These are phyloP conservation scores for Trypanosoma grayi DNA, from an alignment of 208 protist species.

Conservation along the genomic window DNA sequence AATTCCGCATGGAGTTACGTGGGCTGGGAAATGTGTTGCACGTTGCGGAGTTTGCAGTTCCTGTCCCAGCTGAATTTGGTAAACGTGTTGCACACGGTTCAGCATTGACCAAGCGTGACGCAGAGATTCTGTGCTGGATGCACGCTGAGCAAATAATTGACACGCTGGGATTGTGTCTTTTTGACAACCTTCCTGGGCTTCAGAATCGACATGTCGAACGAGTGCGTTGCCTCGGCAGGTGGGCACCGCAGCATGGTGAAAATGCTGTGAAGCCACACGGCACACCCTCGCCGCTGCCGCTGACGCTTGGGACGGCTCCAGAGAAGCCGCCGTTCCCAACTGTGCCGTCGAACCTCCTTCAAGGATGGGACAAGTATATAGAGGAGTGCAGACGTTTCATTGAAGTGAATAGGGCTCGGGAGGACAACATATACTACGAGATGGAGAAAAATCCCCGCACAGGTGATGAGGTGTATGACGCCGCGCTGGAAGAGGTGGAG, in stretches of 20 bases:
- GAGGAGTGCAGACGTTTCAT: conserved; percentile 65
- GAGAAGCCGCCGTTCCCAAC: conserved; percentile 24
- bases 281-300: conserved; percentile 25
- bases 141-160: conserved; percentile 86
- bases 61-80: conserved; percentile 32
- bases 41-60: conserved; percentile 39
- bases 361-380: conserved; percentile 63
- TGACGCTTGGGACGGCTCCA: conserved; percentile 18
- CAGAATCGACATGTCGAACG: conserved; percentile 69
- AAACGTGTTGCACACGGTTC: conserved; percentile 32
- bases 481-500: conserved; percentile 60
- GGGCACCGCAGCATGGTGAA: conserved; percentile 26
- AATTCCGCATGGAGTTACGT: conserved; percentile 31
- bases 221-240: conserved; percentile 37
- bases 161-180: conserved; percentile 62
- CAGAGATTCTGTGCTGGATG: conserved; percentile 88
- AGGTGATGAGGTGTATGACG: conserved; percentile 60
- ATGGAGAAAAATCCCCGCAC: conserved; percentile 61
- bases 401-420: conserved; percentile 30
- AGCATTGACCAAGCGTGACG: conserved; percentile 74
- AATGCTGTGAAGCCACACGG: conserved; percentile 7
- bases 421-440: conserved; percentile 58
- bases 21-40: conserved; percentile 43
- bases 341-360: conserved; percentile 6
- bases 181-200: conserved; percentile 77